Evolutionary conservation across 148 eudicot genomes (phyloP), one percentile per base, ranked within the genome.

Genomic region (Cornus suecica): DNA sequence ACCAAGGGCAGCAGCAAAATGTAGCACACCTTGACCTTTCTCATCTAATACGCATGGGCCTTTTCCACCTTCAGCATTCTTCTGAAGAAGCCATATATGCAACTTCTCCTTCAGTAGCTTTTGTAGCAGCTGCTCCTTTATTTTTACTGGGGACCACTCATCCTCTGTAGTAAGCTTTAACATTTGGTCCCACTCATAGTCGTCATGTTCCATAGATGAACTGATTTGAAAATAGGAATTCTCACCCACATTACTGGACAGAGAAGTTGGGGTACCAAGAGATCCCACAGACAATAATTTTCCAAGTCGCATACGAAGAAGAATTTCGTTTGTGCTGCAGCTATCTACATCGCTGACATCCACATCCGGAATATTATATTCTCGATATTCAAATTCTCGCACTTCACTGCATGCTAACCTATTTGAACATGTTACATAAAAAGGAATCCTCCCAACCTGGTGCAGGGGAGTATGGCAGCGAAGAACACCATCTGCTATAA

Each of bases 351-450:
- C 84, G 41, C 66, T 65, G 68, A 73, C 72, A 77, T 84, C 85
- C 70, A 73, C 80, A 74, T 81, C 86, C 62, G 72, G 86, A 79
- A 68, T 41, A 69, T 78, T 76, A 70, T 72, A 45, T 28, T 31
- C 74, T 68, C 83, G 76, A 70, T 84, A 95, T 78, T 95, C 99
- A 73, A 95, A 95, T 78, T 95, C 98, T 75, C 98, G 87, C 79
- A 95, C 93, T 86, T 95, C 97, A 85, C 99, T 95, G 80, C 99
- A 95, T 42, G 99, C 97, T 82, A 91, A 82, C 87, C 99, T 90
- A 81, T 95, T 95, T 45, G 97, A 93, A 78, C 97, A 90, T 63
- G 99, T 91, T 25, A 95, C 84, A 70, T 95, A 95, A 68, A 95
- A 93, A 37, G 97, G 97, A 30, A 95, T 90, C 69, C 89, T 89